A percentile compares a stretch with the other conserved stretches of the same genome.
Evolutionary conservation across 2,329 filamentous ascomycete genomes (phyloP).

Genomic region (Lachnellula hyalina): DNA sequence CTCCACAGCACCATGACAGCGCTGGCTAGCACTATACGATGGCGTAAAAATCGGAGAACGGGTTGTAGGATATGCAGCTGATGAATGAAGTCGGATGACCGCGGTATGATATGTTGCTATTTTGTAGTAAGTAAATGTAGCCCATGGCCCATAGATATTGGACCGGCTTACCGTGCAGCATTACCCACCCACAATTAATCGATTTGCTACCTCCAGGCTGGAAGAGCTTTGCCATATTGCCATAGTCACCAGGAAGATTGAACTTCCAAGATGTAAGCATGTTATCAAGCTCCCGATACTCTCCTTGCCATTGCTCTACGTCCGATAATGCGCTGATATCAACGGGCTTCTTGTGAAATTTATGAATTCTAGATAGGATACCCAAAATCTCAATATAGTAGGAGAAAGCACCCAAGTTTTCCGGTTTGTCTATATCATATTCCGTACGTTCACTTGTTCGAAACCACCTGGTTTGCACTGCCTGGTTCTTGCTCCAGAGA

Average conservation of each 20-base stretch:
- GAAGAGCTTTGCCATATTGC: conserved; percentile 76
- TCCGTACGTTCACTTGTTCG: conserved; percentile 49
- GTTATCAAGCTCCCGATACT: conserved; percentile 79
- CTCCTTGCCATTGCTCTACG: conserved; percentile 83
- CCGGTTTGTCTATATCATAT: conserved; percentile 61
- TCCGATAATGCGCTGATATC: conserved; percentile 80
- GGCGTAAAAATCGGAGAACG: conserved; percentile 85
- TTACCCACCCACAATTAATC: conserved; percentile 79
- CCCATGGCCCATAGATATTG: neutral
- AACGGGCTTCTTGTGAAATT: conserved; percentile 82
- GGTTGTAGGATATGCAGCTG: conserved; percentile 86
- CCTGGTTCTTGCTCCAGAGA: conserved; percentile 75
- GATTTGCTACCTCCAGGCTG: conserved; percentile 62
- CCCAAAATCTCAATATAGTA: conserved; percentile 88
- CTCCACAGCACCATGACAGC: conserved; percentile 77
- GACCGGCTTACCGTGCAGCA: conserved; percentile 57
- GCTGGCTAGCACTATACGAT: conserved; percentile 77
- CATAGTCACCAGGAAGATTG: conserved; percentile 74
- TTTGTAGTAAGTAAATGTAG: conserved; percentile 6
- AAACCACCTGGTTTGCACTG: conserved; percentile 83
- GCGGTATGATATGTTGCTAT: conserved; percentile 78
- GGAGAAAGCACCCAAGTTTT: conserved; percentile 81
- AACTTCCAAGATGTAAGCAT: conserved; percentile 80
- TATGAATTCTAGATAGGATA: conserved; percentile 81
- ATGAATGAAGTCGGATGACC: conserved; percentile 85